These are phyloP conservation scores for Mollisiaceae sp. DNA, from an alignment of 2,329 filamentous ascomycete species.

Conservation along the genomic window DNA sequence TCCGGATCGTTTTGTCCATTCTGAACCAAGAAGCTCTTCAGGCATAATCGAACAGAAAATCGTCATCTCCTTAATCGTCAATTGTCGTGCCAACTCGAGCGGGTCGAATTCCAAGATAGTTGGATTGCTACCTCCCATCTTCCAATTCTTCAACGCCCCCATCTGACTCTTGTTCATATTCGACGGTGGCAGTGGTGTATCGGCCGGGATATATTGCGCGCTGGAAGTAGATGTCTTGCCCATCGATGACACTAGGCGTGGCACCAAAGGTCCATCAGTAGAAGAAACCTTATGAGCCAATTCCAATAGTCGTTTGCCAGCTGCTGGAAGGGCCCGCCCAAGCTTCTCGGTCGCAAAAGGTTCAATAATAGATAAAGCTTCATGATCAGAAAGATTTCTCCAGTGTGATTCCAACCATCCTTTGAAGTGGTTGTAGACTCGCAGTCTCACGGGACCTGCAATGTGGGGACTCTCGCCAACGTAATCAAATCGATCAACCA, in stretches of 20 bases:
- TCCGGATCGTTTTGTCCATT: conserved; percentile 90
- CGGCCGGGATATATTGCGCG: conserved; percentile 70
- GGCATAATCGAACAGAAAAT: conserved; percentile 92
- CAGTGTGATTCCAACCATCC: conserved; percentile 97
- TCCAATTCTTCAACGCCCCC: conserved; percentile 74
- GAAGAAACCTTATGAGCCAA: conserved; percentile 79
- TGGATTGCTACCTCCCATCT: conserved; percentile 70
- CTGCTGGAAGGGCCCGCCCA: conserved; percentile 70
- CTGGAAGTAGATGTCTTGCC: conserved; percentile 84
- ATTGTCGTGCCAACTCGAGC: conserved; percentile 86
- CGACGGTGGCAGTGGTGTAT: conserved; percentile 73
- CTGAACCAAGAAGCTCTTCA: conserved; percentile 87
- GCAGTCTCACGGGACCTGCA: conserved; percentile 80
- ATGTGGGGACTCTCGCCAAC: conserved; percentile 78
- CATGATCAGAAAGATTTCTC: conserved; percentile 79
- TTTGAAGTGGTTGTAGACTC: conserved; percentile 97
- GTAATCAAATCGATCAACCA: conserved; percentile 94
- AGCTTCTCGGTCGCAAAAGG: conserved; percentile 81
- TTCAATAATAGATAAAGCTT: conserved; percentile 76
- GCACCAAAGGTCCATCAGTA: conserved; percentile 75
- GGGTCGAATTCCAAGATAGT: conserved; percentile 90
- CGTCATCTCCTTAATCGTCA: conserved; percentile 89
- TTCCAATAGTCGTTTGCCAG: conserved; percentile 80
- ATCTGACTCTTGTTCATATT: conserved; percentile 78
- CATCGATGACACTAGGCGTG: conserved; percentile 82